Base-by-base conservation (phyloP, 2,329 filamentous ascomycete genomes). In the Pezicula carpinea region DNA sequence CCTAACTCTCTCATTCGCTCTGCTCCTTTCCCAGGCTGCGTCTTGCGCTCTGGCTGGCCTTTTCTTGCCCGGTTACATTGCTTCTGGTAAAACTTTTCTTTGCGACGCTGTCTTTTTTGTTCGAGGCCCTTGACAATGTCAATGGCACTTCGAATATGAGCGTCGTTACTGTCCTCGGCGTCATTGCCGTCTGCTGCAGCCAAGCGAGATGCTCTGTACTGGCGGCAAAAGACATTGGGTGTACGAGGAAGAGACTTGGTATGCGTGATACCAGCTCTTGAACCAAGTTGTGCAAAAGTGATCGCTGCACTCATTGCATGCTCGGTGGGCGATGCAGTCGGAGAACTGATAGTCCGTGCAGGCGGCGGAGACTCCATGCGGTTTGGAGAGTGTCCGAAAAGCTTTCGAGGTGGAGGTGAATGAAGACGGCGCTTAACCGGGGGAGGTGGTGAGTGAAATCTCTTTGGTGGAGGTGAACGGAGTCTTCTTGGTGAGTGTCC, bases 71-170 rank as follows among this genome's bases (percentile, higher is more conserved):
- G 88, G 64, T 89, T 85, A 71, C 88, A 95, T 63, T 92, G 86
- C 66, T 95, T 93, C 60, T 91, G 85, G 64, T 88, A 85, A 61
- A 90, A 87, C 68, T 96, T 96, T 68, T 97, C 91, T 70, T 87
- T 90, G 58, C 93, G 87, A 54, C 93, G 84, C 70, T 93, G 88
- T 21, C 91, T 85, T 72, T 96, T 97, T 68, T 88, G 85, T 71
- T 99, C 93, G 1, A 99, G 79, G 7, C 93, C 93, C 66, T 96
- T 95, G 68, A 96, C 88, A 52, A 96, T 99, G 67, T 97, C 93
- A 56, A 99, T 95, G 31, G 93, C 91, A n/a, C 90, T 89, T 53
- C 93, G 87, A 8, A 89, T 79, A 53, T 93, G 89, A 35, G 81
- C 70, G 43, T 84, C 77, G 43, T 66, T 53, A 52, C 47, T 51